Evolutionary conservation across 768 basidiomycete species (phyloP), one percentile per base, ranked within the genome.

Genomic region (Macrolepiota albuminosa): DNA sequence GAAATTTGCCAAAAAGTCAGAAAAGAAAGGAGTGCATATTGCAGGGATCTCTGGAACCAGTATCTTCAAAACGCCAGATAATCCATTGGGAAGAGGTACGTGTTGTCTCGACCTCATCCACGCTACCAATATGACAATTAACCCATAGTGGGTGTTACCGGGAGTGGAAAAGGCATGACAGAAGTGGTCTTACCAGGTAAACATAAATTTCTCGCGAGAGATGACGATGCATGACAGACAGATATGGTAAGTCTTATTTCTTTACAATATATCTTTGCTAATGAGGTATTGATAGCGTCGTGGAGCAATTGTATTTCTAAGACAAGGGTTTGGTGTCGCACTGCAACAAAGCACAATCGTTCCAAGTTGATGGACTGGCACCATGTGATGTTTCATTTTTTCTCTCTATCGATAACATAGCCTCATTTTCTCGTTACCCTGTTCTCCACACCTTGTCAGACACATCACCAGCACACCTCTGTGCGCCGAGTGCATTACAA

Each of bases 41-140:
- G 93, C 93, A 33, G 93, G 93, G 29, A 82, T 93, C 37, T 75
- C 88, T 34, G 94, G 94, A 31, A 93, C 89, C 63, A 94, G 91
- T 67, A 95, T 95, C 64, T 95, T 95, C 81, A 93, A 93, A 76
- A 95, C 92, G 4, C 94, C 94, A 13, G 93, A 94, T 64, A 94
- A 95, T 69, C 93, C 93, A 11, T 70, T 92, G 21, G 94, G 93
- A 29, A 83, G 79, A 81, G 93, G 93, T 90, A 66, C 48, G 82
- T 70, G 59, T 72, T 65, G 70, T 58, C 61, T 60, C 33, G 56
- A 31, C 36, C 57, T 37, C 46, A 33, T 39, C 57, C 58, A 56
- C 11, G 54, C 50, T 49, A 56, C 47, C 45, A 36, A 36, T 55
- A 50, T 60, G 48, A 60, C 43, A 64, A 52, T 62, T 71, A 47